These are phyloP conservation scores for Torulaspora pretoriensis DNA, from an alignment of 1,139 yeast genomes.

Conservation along the genomic window DNA sequence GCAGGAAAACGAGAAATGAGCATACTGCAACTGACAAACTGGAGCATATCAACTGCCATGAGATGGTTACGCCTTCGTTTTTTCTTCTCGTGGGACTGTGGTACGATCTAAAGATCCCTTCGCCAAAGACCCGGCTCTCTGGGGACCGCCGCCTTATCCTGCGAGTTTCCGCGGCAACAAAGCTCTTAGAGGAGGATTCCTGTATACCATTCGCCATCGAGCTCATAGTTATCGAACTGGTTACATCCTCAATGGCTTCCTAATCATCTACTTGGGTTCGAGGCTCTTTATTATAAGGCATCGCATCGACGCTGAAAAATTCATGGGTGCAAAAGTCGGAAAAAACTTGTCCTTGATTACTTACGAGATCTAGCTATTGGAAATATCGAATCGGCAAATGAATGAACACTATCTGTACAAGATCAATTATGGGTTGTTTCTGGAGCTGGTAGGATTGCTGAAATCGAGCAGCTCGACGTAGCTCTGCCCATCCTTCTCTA, in stretches of 20 bases:
- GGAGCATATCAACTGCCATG: slow-evolving; percentile 20
- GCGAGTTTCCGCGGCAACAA: neutral
- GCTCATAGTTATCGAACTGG: neutral
- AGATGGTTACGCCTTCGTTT: neutral
- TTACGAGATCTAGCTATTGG: neutral
- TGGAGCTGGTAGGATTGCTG: slow-evolving; percentile 31
- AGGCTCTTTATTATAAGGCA: neutral
- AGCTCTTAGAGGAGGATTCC: neutral
- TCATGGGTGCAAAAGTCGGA: neutral
- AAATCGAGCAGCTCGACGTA: slow-evolving; percentile 82
- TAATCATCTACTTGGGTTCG: neutral
- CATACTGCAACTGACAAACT: slow-evolving; percentile 29
- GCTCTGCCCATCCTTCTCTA: slow-evolving; percentile 62
- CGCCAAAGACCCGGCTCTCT: slow-evolving; percentile 21
- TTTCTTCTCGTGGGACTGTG: slow-evolving; percentile 5
- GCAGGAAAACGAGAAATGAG: slow-evolving; percentile 31
- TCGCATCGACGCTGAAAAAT: neutral
- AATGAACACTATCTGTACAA: neutral
- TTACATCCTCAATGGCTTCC: neutral
- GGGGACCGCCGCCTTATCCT: slow-evolving; percentile 1
- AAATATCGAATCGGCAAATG: neutral
- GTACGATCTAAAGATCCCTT: slow-evolving; percentile 18
- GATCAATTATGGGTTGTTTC: neutral
- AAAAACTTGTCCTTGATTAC: neutral
- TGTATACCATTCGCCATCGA: neutral